Conservation (phyloP, 306 rosid genomes). For the Urtica urens region DNA sequence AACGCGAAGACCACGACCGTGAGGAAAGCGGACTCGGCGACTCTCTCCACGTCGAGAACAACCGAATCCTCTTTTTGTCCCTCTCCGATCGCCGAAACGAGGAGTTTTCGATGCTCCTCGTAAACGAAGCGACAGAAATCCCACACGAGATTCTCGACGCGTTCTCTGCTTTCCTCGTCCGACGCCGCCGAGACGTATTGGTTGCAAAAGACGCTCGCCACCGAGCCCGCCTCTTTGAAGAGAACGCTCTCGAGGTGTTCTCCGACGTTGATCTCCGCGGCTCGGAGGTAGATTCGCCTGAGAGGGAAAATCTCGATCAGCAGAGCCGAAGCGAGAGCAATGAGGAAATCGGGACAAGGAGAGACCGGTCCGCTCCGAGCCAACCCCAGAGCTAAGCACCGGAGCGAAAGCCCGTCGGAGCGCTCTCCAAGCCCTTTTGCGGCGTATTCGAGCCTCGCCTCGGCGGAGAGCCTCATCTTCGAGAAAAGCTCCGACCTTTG, state of each 20-base stretch:
- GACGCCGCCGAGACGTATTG: conserved; percentile 56
- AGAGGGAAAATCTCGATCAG: conserved; percentile 64
- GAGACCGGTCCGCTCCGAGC: conserved; percentile 52
- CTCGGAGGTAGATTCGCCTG: conserved; percentile 32
- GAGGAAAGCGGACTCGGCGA: conserved; percentile 77
- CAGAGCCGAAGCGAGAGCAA: conserved; percentile 55
- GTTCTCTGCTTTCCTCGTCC: conserved; percentile 40
- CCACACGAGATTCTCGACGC: conserved; percentile 72
- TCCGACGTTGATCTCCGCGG: conserved; percentile 37
- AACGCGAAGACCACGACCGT: conserved; percentile 82
- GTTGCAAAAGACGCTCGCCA: conserved; percentile 59
- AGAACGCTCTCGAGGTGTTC: conserved; percentile 47
- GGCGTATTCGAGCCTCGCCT: conserved; percentile 37
- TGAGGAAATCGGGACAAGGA: conserved; percentile 38
- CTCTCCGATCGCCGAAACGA: conserved; percentile 41
- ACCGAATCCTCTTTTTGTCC: conserved; percentile 35
- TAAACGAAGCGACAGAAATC: conserved; percentile 53
- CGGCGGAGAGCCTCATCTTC: conserved; percentile 34
- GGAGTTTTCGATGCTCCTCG: conserved; percentile 45
- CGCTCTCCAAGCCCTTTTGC: conserved; percentile 33
- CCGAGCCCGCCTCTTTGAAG: conserved; percentile 76
- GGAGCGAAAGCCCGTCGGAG: conserved; percentile 38
- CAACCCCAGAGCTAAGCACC: conserved; percentile 56
- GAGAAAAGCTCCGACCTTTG: conserved; percentile 25
- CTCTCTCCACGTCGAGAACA: conserved; percentile 52